Evolutionary conservation across 371 early-diverging fungal species (phyloP).

Genomic region (Chytridium lagenaria): DNA sequence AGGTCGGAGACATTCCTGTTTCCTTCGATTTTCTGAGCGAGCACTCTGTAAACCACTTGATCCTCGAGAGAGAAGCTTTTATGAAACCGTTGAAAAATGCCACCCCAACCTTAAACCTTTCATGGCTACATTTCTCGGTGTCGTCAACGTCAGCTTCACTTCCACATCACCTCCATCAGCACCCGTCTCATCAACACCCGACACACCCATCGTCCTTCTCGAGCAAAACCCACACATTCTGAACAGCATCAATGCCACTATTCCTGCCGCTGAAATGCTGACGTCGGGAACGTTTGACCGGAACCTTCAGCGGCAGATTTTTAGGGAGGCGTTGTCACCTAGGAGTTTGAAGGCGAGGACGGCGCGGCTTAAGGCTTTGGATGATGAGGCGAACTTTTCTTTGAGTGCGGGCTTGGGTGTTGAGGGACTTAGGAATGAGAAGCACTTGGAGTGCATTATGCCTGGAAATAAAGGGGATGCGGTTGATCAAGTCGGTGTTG

Average conservation of each 20-base stretch:
- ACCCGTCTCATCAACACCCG: conserved; percentile 12
- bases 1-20: conserved; percentile 83
- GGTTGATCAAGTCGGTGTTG: no score
- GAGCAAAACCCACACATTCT: conserved; percentile 57
- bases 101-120: conserved; percentile 85
- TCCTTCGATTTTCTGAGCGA: conserved; percentile 80
- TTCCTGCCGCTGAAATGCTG: not conserved
- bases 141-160: conserved; percentile 86
- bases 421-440: not conserved
- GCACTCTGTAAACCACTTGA: conserved; percentile 90
- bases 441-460: no score
- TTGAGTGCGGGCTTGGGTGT: not conserved
- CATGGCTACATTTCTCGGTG: conserved; percentile 89
- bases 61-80: conserved; percentile 81
- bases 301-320: conserved; percentile 54
- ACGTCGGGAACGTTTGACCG: conserved; percentile 38
- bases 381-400: not conserved
- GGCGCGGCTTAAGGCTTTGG: conserved; percentile 46
- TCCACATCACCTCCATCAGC: conserved; percentile 1
- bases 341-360: conserved; percentile 51
- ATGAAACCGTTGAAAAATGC: conserved; percentile 79
- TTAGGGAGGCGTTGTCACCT: conserved; percentile 58
- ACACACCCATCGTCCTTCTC: conserved; percentile 50
- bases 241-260: conserved; percentile 11
- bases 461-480: no score